A percentile compares a stretch with the other conserved stretches of the same genome.
These are phyloP conservation scores for Fagopyrum homotropicum DNA, from an alignment of 148 eudicot species.

Conservation along the genomic window DNA sequence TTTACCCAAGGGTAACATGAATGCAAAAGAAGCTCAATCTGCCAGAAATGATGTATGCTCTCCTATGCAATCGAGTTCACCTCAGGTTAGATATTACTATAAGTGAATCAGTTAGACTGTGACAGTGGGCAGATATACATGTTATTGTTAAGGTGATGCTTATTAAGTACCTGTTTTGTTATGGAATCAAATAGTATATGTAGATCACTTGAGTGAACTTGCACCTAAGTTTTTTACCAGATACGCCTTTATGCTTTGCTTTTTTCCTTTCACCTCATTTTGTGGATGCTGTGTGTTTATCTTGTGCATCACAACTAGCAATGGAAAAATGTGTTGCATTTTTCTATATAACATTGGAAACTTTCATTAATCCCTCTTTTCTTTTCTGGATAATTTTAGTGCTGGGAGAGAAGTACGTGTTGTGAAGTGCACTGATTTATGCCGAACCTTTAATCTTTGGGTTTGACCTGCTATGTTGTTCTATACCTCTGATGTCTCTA, in stretches of 20 bases:
- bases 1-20: slow-evolving; percentile 73
- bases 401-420: not conserved
- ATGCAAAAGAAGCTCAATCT: slow-evolving; percentile 79
- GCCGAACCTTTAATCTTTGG: not conserved
- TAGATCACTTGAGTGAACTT: not conserved
- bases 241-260: not conserved
- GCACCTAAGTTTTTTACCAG: not conserved
- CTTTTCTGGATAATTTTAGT: not conserved
- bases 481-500: not conserved
- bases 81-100: slow-evolving; percentile 47
- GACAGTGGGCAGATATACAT: not conserved
- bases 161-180: not conserved
- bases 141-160: not conserved
- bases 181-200: not conserved
- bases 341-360: not conserved
- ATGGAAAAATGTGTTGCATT: not conserved
- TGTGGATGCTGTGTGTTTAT: not conserved
- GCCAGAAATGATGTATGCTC: slow-evolving; percentile 89
- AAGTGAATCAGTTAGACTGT: not conserved
- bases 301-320: not conserved
- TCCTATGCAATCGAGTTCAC: slow-evolving; percentile 81
- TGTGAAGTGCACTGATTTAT: not conserved
- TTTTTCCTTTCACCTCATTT: not conserved
- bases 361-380: not conserved
- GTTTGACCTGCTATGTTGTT: not conserved